Conservation (phyloP, 768 basidiomycete genomes). For the Lentinula boryana region DNA sequence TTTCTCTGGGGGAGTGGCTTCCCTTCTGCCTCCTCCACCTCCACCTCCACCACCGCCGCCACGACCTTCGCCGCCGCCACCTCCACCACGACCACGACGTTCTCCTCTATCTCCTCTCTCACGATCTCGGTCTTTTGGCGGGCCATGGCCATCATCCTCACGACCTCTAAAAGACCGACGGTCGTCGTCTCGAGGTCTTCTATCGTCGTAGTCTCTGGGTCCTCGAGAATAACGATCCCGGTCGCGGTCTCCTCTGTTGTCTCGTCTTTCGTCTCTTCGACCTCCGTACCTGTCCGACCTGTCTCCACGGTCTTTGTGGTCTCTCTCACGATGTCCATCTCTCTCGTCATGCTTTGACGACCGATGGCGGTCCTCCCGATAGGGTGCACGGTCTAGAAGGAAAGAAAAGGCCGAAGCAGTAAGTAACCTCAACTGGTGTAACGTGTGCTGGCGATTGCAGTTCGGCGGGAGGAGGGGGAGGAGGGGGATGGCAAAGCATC, state of each 20-base stretch:
- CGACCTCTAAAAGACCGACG: slow-evolving; percentile 39
- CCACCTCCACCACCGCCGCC: slow-evolving; percentile 25
- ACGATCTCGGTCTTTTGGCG: slow-evolving; percentile 14
- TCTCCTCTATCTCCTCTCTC: slow-evolving; percentile 27
- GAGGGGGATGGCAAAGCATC: slow-evolving; percentile 23
- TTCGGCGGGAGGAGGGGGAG: slow-evolving; percentile 33
- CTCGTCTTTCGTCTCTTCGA: slow-evolving; percentile 18
- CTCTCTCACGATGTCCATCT: slow-evolving; percentile 28
- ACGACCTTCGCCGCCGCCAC: slow-evolving; percentile 32
- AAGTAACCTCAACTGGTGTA: slow-evolving; percentile 38
- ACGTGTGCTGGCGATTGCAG: slow-evolving; percentile 26
- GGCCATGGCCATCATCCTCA: slow-evolving; percentile 31
- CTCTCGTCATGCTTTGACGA: slow-evolving; percentile 56
- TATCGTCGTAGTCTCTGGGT: slow-evolving; percentile 40
- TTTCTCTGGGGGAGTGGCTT: slow-evolving; percentile 49
- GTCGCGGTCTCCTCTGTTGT: slow-evolving; percentile 19
- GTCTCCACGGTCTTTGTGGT: slow-evolving; percentile 23
- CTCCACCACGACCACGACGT: slow-evolving; percentile 33
- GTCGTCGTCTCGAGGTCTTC: slow-evolving; percentile 42
- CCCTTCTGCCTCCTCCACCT: slow-evolving; percentile 26
- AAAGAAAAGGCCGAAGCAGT: slow-evolving; percentile 38
- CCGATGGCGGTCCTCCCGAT: slow-evolving; percentile 65
- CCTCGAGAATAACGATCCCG: slow-evolving; percentile 38
- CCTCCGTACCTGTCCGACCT: slow-evolving; percentile 19
- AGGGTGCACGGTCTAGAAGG: slow-evolving; percentile 46